Evolutionary conservation across 2,329 filamentous ascomycete species (phyloP).

Genomic region (Fusarium subglutinans): DNA sequence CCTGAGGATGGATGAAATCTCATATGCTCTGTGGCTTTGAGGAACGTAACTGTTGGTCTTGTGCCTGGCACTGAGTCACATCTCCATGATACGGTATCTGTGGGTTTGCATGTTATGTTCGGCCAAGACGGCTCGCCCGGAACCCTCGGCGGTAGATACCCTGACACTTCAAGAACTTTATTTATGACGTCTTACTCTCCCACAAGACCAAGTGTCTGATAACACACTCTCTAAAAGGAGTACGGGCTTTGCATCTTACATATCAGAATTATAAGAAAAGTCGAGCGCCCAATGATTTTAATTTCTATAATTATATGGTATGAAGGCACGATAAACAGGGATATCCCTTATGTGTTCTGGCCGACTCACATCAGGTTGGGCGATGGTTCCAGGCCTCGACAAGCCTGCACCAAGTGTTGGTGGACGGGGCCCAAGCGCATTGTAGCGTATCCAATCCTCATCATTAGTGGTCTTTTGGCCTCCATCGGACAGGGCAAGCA

Average conservation of each 20-base stretch:
- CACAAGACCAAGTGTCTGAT: rapidly evolving
- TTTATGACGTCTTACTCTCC: not conserved
- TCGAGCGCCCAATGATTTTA: not conserved
- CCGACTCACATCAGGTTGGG: too few species aligned
- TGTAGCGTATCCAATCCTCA: not conserved
- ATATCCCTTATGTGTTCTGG: rapidly evolving
- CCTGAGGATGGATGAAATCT: rapidly evolving
- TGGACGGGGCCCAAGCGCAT: not conserved
- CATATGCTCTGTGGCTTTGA: too few species aligned
- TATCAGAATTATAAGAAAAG: not conserved
- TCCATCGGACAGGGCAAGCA: not conserved
- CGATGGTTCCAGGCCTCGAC: too few species aligned
- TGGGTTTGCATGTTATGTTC: not conserved
- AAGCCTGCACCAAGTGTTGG: too few species aligned
- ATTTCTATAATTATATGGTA: not conserved
- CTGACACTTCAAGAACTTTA: not conserved
- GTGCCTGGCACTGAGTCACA: not conserved
- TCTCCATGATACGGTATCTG: not conserved
- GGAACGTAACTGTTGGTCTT: too few species aligned
- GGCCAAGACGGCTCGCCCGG: not conserved
- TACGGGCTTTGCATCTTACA: not conserved
- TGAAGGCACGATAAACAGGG: not conserved
- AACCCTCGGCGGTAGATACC: not conserved
- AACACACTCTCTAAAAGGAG: rapidly evolving
- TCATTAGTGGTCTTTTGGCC: not conserved